These are phyloP conservation scores for Lentithecium fluviatile DNA, from an alignment of 495 filamentous ascomycete species.

Conservation along the genomic window DNA sequence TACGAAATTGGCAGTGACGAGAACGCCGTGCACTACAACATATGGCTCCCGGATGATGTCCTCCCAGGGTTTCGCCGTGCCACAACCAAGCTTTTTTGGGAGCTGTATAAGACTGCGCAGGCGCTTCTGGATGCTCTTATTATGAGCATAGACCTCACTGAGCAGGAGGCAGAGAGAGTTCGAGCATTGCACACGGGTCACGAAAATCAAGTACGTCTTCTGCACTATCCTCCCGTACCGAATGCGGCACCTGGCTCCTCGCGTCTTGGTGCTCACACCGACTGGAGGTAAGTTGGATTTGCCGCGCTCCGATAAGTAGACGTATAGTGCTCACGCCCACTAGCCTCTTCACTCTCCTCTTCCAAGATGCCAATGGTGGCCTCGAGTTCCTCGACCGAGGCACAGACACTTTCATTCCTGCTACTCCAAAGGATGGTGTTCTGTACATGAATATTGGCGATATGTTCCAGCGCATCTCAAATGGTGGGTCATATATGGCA, in stretches of 20 bases:
- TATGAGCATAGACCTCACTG: slow-evolving; percentile 20
- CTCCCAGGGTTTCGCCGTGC: slow-evolving; percentile 62
- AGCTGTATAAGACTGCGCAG: slow-evolving; percentile 26
- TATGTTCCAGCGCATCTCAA: slow-evolving; percentile 32
- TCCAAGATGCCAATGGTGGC: slow-evolving; percentile 21
- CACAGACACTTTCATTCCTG: slow-evolving; percentile 10
- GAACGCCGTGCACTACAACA: slow-evolving; percentile 57
- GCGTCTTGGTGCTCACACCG: slow-evolving; percentile 17
- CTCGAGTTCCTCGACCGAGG: slow-evolving; percentile 22
- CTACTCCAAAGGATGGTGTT: slow-evolving; percentile 13
- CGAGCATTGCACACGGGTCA: slow-evolving; percentile 15
- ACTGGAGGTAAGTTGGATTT: slow-evolving; percentile 19
- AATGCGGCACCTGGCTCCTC: slow-evolving; percentile 20
- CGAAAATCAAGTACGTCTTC: slow-evolving; percentile 56
- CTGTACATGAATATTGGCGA: slow-evolving; percentile 33
- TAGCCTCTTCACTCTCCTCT: slow-evolving; percentile 29
- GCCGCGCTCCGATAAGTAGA: too few relatives aligned
- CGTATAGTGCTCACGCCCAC: too few relatives aligned
- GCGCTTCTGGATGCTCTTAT: slow-evolving; percentile 30
- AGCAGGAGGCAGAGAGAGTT: background rate
- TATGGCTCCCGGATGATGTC: slow-evolving; percentile 60
- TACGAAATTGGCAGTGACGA: slow-evolving; percentile 66
- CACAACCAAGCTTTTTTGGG: slow-evolving; percentile 55
- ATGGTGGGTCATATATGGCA: slow-evolving; percentile 14
- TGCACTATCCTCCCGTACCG: slow-evolving; percentile 64